Conservation (phyloP, 2,329 filamentous ascomycete species). For the Cryphonectria naterciae region DNA sequence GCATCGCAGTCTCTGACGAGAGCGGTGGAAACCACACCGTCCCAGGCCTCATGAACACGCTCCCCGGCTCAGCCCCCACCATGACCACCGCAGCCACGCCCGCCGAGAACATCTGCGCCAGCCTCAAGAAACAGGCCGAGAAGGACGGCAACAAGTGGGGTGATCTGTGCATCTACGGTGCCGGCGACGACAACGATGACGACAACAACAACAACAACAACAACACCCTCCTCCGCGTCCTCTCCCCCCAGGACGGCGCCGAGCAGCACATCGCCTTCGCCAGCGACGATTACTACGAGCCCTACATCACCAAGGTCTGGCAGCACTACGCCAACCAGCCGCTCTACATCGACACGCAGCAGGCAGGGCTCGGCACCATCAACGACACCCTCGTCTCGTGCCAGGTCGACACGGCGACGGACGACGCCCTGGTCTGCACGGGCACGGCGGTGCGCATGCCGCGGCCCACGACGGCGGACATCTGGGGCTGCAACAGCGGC, state of each 20-base stretch:
- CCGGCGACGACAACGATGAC: background rate
- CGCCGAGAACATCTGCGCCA: constrained; percentile 46
- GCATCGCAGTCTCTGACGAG: constrained; percentile 46
- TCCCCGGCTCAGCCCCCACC: background rate
- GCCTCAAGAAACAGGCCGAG: constrained; percentile 38
- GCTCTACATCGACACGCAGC: constrained; percentile 50
- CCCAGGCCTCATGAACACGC: constrained; percentile 41
- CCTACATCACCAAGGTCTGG: constrained; percentile 54
- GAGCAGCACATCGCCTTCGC: constrained; percentile 44
- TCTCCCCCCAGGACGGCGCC: constrained; percentile 42
- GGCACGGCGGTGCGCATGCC: constrained; percentile 46
- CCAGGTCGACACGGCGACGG: constrained; percentile 39
- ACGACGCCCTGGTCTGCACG: constrained; percentile 42
- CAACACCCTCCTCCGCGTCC: constrained; percentile 45
- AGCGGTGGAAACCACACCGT: constrained; percentile 41
- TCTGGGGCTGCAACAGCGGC: constrained; percentile 56
- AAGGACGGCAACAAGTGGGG: constrained; percentile 46
- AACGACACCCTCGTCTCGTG: constrained; percentile 46
- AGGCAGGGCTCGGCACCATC: constrained; percentile 15
- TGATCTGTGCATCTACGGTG: constrained; percentile 47
- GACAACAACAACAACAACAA: constrained; percentile 32
- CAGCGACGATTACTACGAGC: constrained; percentile 45
- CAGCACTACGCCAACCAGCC: constrained; percentile 42
- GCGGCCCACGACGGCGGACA: constrained; percentile 49
- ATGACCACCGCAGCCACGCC: constrained; percentile 33